A percentile compares a stretch with the other conserved stretches of the same genome.
Conservation (phyloP, 2,329 filamentous ascomycete species). For the Monosporascus sp. region DNA sequence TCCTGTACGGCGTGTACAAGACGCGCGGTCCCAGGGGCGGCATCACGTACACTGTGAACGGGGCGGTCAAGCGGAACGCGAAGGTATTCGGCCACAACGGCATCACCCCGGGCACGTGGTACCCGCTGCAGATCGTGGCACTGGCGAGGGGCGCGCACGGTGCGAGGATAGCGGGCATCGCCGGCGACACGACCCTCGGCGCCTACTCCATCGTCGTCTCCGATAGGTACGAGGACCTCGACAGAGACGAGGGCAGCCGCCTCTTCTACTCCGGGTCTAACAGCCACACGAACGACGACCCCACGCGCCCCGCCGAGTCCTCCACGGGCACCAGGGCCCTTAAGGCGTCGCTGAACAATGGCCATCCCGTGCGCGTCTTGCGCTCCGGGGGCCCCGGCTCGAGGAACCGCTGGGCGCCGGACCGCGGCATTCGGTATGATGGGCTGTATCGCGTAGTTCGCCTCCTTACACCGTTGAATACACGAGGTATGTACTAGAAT, state of each 20-base stretch:
- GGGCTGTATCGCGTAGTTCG: conserved; percentile 19
- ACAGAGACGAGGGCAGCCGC: conserved; percentile 9
- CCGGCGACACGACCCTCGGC: conserved; percentile 12
- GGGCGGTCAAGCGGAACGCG: conserved; percentile 7
- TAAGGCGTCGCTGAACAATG: conserved; percentile 10
- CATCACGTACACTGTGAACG: conserved; percentile 14
- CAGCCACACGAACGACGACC: conserved; percentile 12
- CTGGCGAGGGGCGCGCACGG: conserved; percentile 23
- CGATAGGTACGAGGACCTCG: conserved; percentile 9
- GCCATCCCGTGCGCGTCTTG: conserved; percentile 21
- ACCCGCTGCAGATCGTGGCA: conserved; percentile 18
- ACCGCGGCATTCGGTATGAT: conserved; percentile 23
- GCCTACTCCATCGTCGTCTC: conserved; percentile 23
- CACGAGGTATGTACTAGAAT: conserved; percentile 9
- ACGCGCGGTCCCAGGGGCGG: conserved; percentile 2
- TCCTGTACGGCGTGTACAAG: conserved; percentile 20
- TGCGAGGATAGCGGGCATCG: conserved; percentile 17
- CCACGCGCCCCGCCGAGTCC: conserved; percentile 5
- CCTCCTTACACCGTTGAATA: conserved; percentile 9
- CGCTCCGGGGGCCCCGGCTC: conserved; percentile 14
- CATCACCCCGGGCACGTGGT: conserved; percentile 21
- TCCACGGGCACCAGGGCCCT: conserved; percentile 16
- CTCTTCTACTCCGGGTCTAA: conserved; percentile 16
- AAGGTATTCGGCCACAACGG: conserved; percentile 22
- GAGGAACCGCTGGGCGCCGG: conserved; percentile 9